Conservation (phyloP, 768 basidiomycete genomes). For the Asterophora parasitica region DNA sequence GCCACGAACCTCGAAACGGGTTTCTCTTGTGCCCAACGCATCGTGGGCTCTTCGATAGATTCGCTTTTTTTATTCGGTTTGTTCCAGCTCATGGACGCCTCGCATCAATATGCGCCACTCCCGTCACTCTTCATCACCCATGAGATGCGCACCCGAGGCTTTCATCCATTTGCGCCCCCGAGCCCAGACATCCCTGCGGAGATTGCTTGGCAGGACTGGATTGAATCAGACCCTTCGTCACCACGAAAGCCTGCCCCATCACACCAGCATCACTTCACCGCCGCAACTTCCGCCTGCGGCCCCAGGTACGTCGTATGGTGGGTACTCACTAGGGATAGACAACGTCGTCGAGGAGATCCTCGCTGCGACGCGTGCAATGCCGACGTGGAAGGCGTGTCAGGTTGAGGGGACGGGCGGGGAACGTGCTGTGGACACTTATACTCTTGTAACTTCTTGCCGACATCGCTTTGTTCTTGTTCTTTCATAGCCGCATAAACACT, state of each 20-base stretch:
- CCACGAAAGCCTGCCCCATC: too few relatives aligned
- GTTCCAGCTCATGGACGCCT: slow-evolving; percentile 24
- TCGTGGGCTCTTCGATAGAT: slow-evolving; percentile 13
- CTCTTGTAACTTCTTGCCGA: too few relatives aligned
- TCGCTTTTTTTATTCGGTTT: slow-evolving; percentile 23
- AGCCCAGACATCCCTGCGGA: slow-evolving; percentile 14
- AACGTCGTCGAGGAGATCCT: slow-evolving; percentile 25
- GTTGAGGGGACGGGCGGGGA: slow-evolving; percentile 28
- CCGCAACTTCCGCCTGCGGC: slow-evolving; percentile 4
- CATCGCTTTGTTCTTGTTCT: too few relatives aligned
- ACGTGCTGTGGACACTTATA: too few relatives aligned
- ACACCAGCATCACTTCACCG: slow-evolving; percentile 3
- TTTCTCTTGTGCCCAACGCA: slow-evolving; percentile 19
- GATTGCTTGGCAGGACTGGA: slow-evolving; percentile 25
- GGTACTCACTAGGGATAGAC: too few relatives aligned
- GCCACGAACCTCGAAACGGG: slow-evolving; percentile 21
- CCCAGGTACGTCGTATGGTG: too few relatives aligned
- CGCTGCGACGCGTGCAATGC: slow-evolving; percentile 24
- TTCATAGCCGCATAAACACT: too few relatives aligned
- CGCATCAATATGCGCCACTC: slow-evolving; percentile 25
- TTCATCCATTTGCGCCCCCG: slow-evolving; percentile 23
- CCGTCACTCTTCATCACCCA: slow-evolving; percentile 29
- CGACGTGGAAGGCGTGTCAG: slow-evolving; percentile 28
- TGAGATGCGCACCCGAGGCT: slow-evolving; percentile 31
- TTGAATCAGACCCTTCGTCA: slow-evolving; percentile 11